Percentiles rank a stretch among this genome's conserved stretches.
phyloP scores from a whole-genome alignment of 306 rosid genomes.

The Sesbania bispinosa region DNA sequence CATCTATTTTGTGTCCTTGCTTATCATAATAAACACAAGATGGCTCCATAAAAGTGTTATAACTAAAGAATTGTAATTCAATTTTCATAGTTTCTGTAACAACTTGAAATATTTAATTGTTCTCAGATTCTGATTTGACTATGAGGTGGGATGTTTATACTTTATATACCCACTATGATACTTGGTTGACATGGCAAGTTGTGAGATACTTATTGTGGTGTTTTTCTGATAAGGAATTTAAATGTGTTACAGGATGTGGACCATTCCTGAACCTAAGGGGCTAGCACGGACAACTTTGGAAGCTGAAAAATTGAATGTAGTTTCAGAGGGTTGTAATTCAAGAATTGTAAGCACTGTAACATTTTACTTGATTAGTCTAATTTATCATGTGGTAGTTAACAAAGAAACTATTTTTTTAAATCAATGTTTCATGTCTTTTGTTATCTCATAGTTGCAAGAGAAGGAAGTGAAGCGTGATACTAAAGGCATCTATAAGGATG shows the following conservation, averaged over 20 bases:
- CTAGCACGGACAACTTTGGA: constrained; percentile 58
- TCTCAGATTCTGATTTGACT: constrained; percentile 11
- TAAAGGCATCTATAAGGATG: constrained; percentile 53
- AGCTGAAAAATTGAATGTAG: constrained; percentile 65
- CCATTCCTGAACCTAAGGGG: constrained; percentile 66
- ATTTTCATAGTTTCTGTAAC: background rate
- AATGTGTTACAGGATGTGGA: constrained; percentile 71
- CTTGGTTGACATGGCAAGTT: background rate
- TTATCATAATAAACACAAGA: background rate
- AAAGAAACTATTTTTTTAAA: background rate
- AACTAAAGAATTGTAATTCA: background rate
- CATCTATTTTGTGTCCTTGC: background rate
- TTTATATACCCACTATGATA: background rate
- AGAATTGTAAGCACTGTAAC: constrained; percentile 55
- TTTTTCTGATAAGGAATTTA: constrained; percentile 13
- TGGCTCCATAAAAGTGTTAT: constrained; percentile 10
- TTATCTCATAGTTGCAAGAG: constrained; percentile 54
- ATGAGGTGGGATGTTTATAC: background rate
- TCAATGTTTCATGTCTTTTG: constrained; percentile 13
- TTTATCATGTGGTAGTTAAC: background rate
- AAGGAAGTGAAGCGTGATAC: constrained; percentile 72
- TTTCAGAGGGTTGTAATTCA: constrained; percentile 79
- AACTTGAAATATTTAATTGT: constrained; percentile 12
- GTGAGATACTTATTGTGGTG: background rate
- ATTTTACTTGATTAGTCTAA: background rate